Base-by-base conservation (phyloP, 192 early-diverging fungal species). In the Pilaira anomala region DNA sequence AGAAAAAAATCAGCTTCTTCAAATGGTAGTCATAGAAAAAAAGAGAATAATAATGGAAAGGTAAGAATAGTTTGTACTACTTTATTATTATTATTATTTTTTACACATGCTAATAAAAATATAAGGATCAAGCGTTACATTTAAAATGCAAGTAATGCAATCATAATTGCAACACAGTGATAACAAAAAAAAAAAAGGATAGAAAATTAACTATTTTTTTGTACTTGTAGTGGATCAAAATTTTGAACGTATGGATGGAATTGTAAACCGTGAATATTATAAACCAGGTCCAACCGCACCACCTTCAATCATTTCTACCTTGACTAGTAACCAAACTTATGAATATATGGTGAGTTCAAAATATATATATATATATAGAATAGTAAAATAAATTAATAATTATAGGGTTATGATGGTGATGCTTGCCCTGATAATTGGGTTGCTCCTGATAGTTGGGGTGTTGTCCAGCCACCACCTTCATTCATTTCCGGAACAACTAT, bases 361-460 rank as follows among this genome's bases (percentile, higher is more conserved):
- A n/a, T 21, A 33, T 7, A 40, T 14, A 40, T 33, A 28, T 18
- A 16, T 18, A 22, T 12, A 28, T 30, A 18, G 22, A 5, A 22
- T 64, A 16, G 12, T 42, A 30, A 18, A 0, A 29, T 19, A 16
- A 42, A 51, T 64, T 29, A 19, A 28, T 18, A 14, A 22, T 25
- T 1, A 9, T 54, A 67, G 65, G 33, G 22, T 42, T 33, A 29
- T 13, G 67, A 62, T 18, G 18, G 41, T 48, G 40, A 57, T 22
- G 42, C 52, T 45, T 52, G 16, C 60, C 12, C n/a, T n/a, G 84
- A 84, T 59, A 57, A 72, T 3, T 89, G 87, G 87, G 68, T 76
- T 3, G 80, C 87, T 30, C 87, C 87, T 44, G 87, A 89, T 46
- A 85, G 83, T 21, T 89, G 87, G 87, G 87, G 80, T 14, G 85